A percentile compares a stretch with the other conserved stretches of the same genome.
Evolutionary conservation across 2,329 filamentous ascomycete species (phyloP).

Genomic region (Scedosporium minutisporum): DNA sequence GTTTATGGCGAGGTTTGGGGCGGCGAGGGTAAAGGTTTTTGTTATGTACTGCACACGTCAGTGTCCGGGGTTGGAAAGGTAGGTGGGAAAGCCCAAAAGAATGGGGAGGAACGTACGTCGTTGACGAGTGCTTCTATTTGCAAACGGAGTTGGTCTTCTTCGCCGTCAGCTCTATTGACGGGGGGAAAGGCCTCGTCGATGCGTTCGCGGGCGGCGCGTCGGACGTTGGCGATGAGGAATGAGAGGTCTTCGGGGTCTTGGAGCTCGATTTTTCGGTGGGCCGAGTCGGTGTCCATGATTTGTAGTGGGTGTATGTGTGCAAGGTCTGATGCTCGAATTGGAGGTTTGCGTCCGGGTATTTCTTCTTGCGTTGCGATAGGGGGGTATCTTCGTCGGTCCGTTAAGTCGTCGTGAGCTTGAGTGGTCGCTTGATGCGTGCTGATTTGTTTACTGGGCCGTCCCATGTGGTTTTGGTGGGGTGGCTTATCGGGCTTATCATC

Average conservation of each 20-base stretch:
- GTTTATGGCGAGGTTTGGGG: conserved; percentile 54
- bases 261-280: conserved; percentile 69
- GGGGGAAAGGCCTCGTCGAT: conserved; percentile 61
- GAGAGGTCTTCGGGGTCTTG: conserved; percentile 65
- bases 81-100: background rate
- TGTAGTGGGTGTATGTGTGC: background rate
- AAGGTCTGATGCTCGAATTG: background rate
- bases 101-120: conserved; percentile 31
- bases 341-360: background rate
- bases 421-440: background rate
- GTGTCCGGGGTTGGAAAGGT: background rate
- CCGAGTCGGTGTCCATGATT: conserved; percentile 26
- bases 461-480: background rate
- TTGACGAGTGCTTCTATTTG: conserved; percentile 51
- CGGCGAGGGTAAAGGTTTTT: conserved; percentile 48
- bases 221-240: conserved; percentile 61
- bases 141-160: conserved; percentile 43
- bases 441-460: background rate
- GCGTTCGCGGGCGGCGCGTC: conserved; percentile 56
- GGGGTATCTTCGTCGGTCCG: too few species aligned
- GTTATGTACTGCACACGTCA: conserved; percentile 43
- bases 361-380: background rate
- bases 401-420: background rate
- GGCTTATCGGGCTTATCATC: background rate
- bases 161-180: conserved; percentile 34